phyloP scores from a whole-genome alignment of 73 alveolate genomes.

The Blepharisma japonicum region DNA sequence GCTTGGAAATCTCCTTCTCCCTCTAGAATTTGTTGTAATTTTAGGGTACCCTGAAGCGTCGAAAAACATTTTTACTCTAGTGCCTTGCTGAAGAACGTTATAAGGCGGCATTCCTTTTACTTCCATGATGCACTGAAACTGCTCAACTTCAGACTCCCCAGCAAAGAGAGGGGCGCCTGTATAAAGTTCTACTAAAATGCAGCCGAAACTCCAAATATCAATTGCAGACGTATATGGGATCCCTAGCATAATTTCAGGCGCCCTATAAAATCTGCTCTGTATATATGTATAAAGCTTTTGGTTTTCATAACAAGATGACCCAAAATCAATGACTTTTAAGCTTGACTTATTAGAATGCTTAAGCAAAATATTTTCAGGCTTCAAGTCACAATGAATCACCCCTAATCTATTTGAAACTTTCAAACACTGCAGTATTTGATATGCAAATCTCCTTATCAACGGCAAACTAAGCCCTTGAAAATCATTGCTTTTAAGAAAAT shows the following conservation, averaged over 20 bases:
- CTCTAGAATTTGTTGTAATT: constrained; percentile 21
- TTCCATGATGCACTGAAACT: constrained; percentile 23
- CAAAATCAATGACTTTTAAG: constrained; percentile 85
- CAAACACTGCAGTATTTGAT: constrained; percentile 68
- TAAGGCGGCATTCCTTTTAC: constrained; percentile 10
- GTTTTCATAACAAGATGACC: constrained; percentile 36
- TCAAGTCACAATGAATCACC: constrained; percentile 87
- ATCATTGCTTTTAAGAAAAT: not conserved
- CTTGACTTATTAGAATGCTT: constrained; percentile 58
- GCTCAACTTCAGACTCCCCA: constrained; percentile 40
- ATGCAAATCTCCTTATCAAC: constrained; percentile 75
- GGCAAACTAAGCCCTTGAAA: constrained; percentile 20
- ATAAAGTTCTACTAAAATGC: constrained; percentile 66
- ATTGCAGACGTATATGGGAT: constrained; percentile 53
- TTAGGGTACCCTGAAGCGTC: constrained; percentile 21
- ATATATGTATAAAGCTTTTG: constrained; percentile 33
- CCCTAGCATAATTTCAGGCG: constrained; percentile 62
- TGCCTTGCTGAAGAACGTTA: not conserved
- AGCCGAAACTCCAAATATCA: constrained; percentile 76
- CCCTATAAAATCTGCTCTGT: constrained; percentile 55
- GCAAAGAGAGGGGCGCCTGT: constrained; percentile 57
- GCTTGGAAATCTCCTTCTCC: constrained; percentile 25
- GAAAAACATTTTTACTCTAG: constrained; percentile 8
- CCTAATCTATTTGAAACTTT: constrained; percentile 54
- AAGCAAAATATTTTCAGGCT: constrained; percentile 87